phyloP scores from a whole-genome alignment of 164 flowering plant species.

The Aristolochia fimbriata region DNA sequence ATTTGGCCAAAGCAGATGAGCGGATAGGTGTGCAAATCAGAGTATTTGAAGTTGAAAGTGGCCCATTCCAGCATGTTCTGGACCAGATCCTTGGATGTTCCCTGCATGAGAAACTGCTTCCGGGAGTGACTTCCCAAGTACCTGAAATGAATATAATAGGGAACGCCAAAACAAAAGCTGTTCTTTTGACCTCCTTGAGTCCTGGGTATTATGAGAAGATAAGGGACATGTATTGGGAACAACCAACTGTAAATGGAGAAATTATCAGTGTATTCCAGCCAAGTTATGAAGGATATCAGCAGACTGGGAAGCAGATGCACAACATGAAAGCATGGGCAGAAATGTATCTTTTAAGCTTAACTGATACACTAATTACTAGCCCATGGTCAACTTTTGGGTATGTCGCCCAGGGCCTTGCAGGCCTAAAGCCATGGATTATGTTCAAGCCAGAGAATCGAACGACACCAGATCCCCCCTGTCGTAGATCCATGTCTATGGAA shows the following conservation, averaged over 20 bases:
- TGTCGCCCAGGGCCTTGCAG: constrained; percentile 89
- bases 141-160: constrained; percentile 28
- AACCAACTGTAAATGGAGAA: constrained; percentile 61
- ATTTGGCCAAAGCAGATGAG: constrained; percentile 71
- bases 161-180: constrained; percentile 32
- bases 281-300: constrained; percentile 69
- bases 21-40: constrained; percentile 71
- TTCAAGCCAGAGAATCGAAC: constrained; percentile 61
- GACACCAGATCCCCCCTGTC: constrained; percentile 68
- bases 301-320: constrained; percentile 49
- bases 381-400: constrained; percentile 91
- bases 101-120: constrained; percentile 38
- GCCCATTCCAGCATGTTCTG: constrained; percentile 60
- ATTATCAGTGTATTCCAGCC: constrained; percentile 61
- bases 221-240: constrained; percentile 67
- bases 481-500: constrained; percentile 70
- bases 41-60: constrained; percentile 43
- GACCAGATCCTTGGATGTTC: constrained; percentile 69
- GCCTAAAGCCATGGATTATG: constrained; percentile 74
- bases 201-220: constrained; percentile 55
- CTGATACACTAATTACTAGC: constrained; percentile 62
- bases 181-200: constrained; percentile 56
- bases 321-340: constrained; percentile 82
- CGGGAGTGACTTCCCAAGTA: too few species aligned
- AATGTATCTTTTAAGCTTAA: constrained; percentile 70